A percentile compares a stretch with the other conserved stretches of the same genome.
These are phyloP conservation scores for Russula sp. DNA, from an alignment of 768 basidiomycete genomes.

Conservation along the genomic window DNA sequence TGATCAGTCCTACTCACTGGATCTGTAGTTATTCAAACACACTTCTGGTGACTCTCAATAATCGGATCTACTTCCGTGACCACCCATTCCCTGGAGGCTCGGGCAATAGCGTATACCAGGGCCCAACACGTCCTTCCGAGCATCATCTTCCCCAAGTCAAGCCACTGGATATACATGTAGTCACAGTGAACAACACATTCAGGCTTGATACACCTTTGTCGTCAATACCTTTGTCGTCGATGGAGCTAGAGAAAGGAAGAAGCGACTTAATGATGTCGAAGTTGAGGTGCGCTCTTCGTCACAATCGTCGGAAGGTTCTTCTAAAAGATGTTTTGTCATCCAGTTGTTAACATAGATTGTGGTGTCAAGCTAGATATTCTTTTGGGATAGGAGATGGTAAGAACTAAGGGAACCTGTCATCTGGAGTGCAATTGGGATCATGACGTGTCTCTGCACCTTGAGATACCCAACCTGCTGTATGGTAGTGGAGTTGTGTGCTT, in stretches of 20 bases:
- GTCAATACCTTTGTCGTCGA: no score
- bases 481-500: no score
- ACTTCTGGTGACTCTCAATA: constrained; percentile 26
- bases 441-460: no score
- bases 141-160: not conserved
- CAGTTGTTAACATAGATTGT: no score
- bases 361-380: not conserved
- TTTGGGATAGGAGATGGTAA: no score
- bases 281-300: no score
- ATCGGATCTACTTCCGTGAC: constrained; percentile 12
- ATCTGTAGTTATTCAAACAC: constrained; percentile 24
- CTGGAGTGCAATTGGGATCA: not conserved
- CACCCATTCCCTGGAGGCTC: not conserved
- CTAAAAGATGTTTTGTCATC: no score
- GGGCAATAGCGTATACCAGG: not conserved
- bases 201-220: not conserved
- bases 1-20: not conserved
- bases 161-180: not conserved
- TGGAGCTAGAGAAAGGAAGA: not conserved
- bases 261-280: no score
- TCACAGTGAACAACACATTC: not conserved
- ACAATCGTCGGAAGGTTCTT: no score
- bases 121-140: not conserved
- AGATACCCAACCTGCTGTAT: no score
- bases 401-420: not conserved